Base-by-base conservation (phyloP, 1,284 basidiomycete species). In the Puccinia triticina region DNA sequence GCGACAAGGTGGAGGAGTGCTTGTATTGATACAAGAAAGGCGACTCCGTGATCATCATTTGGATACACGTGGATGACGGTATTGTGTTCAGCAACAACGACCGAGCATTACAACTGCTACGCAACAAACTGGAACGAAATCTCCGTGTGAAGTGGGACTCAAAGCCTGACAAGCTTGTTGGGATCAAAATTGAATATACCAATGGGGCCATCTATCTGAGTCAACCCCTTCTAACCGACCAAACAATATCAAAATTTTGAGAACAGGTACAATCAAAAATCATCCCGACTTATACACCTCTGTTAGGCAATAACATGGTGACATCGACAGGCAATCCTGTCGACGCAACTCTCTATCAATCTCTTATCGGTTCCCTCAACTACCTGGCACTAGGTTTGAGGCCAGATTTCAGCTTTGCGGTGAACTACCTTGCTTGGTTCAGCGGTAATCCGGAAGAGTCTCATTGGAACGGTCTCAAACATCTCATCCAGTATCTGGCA, bases 31-130 rank as follows among this genome's bases (percentile, higher is more conserved):
- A 71, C 18, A 5, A 10, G 1, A 48, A 40, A 32, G 59, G 59
- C 12, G n/a, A 61, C 11, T 61, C 11, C 1, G 29, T 61, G 4
- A 61, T 61, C 32, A 61, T 61, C 10, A 71, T 71, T 21, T 71
- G 67, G 67, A n/a, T 71, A 21, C 67, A 71, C 23, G 67, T 71
- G 8, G 67, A 71, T 48, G 67, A 71, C 43, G 67, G 67, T 21
- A 43, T 71, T 12, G 67, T 71, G 12, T 40, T 48, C 67, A 71
- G 67, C 37, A 48, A 71, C 37, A 43, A 71, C 34, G 5, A 40
- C 2, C 34, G 3, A 5, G 8, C 26, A 34, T 10, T 71, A 8
- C 4, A 71, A 7, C 26, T 43, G 23, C 37, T 71, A 4, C 18
- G 43, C 12, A 40, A 14, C 2, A 48, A 71, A 26, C 67, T 71